Base-by-base conservation (phyloP, 2,329 filamentous ascomycete species). In the Colletotrichum horii region DNA sequence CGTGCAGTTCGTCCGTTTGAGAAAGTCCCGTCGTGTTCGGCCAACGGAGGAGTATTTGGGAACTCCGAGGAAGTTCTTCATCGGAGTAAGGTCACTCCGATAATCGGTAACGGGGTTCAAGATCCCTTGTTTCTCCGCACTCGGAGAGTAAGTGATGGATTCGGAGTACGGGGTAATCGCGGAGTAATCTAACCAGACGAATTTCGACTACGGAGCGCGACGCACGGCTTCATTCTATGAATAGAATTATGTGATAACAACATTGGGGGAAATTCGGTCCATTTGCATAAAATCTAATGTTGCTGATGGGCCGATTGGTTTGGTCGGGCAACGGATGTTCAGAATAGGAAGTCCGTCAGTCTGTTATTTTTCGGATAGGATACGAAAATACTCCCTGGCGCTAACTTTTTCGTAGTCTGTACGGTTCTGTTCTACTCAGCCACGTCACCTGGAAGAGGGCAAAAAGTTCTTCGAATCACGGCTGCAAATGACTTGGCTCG, bases 261-360 rank as follows among this genome's bases (percentile, higher is more conserved):
- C 6, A 22, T 8, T 0, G n/a, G 0, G n/a, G 19, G 0, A 0
- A 43, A 43, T 43, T 12, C 38, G 0, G 19, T 0, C 0, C n/a
- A 48, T 22, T 2, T 22, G 43, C 43, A 48, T 22, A 22, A 48
- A 48, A 4, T 2, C 34, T 16, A 4, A 19, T 38, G 36, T 16
- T 38, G 34, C 8, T 19, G 15, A 38, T 4, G 7, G 16, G 7
- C 4, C 36, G 7, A 9, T 19, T 5, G 8, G 36, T 38, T 11
- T 19, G 36, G 38, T 43, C 3, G 38, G 2, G 19, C 43, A 48
- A 48, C 6, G 11, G 11, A 0, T 48, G 11, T 22, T 1, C 43
- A 0, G n/a, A 22, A 22, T 14, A 0, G 43, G n/a, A n/a, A 48
- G 19, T 22, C 6, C 19, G 43, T 48, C 43, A 12, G 43, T 48